Evolutionary conservation across 2,329 filamentous ascomycete species (phyloP), one percentile per base, ranked within the genome.

Genomic region (Phialocephala sp.): DNA sequence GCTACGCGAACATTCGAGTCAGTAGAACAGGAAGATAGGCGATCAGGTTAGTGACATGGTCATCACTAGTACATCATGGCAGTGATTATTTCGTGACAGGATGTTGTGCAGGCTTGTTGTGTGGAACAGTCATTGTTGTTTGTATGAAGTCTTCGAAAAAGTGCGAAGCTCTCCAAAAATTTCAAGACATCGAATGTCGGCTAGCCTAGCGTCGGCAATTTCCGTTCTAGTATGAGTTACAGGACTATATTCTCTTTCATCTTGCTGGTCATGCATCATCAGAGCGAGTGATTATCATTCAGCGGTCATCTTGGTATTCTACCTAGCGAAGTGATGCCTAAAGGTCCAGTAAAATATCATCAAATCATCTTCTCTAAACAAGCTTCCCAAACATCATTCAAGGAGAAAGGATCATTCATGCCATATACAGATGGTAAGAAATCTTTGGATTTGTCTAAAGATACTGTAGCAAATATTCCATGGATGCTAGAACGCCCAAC

Each of bases 401-500:
- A 3, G 27, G 27, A 50, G 45, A 11, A 24, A 4, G 22, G 20
- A 9, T 3, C 11, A 18, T 32, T 54, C 55, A 39, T 22, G 20
- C 20, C 32, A 37, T 37, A 39, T 22, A 57, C 32, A 63, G 45
- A 60, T 64, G 66, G 43, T 58, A 62, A 65, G 64, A 35, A 66
- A 62, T 69, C 63, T 63, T 63, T 54, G 50, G 35, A 68, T 66
- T 65, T 60, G 57, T 68, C 65, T 62, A 66, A 66, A 62, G 56
- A 58, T 62, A 54, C 27, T 54, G 11, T 54, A 64, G 63, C 54
- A 63, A 65, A 60, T 67, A 65, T 58, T 63, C 66, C 50, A 35
- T 69, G 66, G 68, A 69, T 72, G 66, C 68, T 54, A 60, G 58
- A 66, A 68, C 63, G 55, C 66, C 66, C 56, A 35, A 56, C 57